Evolutionary conservation across 345 rosid species (phyloP).

Genomic region (Aethionema arabicum): DNA sequence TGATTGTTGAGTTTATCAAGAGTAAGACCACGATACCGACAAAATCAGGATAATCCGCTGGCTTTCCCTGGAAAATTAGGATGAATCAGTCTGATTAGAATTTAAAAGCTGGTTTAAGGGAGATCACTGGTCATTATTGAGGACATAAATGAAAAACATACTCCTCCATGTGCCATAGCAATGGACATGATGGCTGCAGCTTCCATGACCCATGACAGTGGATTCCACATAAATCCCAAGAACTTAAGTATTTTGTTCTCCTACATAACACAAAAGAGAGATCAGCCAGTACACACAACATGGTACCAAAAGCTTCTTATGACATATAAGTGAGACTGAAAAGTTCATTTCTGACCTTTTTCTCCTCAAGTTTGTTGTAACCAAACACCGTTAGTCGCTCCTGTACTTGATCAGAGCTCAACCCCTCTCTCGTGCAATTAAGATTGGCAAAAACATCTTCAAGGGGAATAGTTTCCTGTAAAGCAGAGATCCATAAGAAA

Average conservation of each 20-base stretch:
- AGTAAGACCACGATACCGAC: slow-evolving; percentile 51
- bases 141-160: slow-evolving; percentile 21
- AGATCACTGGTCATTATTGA: no score
- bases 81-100: slow-evolving; percentile 9
- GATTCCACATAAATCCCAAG: slow-evolving; percentile 69
- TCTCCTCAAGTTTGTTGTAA: slow-evolving; percentile 57
- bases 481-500: neutral
- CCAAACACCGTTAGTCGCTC: slow-evolving; percentile 54
- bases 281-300: neutral
- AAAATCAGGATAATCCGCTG: slow-evolving; percentile 59
- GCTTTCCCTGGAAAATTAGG: slow-evolving; percentile 45
- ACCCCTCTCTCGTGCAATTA: slow-evolving; percentile 50
- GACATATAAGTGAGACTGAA: neutral
- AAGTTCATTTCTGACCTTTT: slow-evolving; percentile 39
- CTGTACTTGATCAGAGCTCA: slow-evolving; percentile 40
- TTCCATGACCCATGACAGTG: slow-evolving; percentile 78
- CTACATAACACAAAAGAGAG: slow-evolving; percentile 34
- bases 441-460: slow-evolving; percentile 53
- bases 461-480: slow-evolving; percentile 52
- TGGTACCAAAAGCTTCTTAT: neutral
- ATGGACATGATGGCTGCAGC: slow-evolving; percentile 72
- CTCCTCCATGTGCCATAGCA: slow-evolving; percentile 70
- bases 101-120: neutral
- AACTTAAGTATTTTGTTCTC: slow-evolving; percentile 59
- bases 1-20: slow-evolving; percentile 60